These are phyloP conservation scores for Ulota crispa DNA, from an alignment of 225 moss, liverwort and hornwort species.

Conservation along the genomic window DNA sequence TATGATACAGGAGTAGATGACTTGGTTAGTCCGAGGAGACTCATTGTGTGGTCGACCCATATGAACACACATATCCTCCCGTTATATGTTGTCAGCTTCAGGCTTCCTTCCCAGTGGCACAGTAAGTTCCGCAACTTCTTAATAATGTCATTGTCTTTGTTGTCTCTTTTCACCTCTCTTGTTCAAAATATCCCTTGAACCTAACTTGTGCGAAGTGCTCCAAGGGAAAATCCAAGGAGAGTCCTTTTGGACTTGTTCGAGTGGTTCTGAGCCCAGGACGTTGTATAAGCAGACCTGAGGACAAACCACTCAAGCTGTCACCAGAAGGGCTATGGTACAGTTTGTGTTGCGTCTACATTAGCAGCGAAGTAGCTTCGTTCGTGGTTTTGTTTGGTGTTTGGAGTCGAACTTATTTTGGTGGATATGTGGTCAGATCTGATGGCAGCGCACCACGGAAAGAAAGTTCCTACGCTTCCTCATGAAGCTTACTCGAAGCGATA, in stretches of 20 bases:
- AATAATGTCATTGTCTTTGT: neutral
- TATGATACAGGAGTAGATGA: slow-evolving; percentile 65
- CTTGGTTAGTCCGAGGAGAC: slow-evolving; percentile 42
- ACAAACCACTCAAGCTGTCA: slow-evolving; percentile 48
- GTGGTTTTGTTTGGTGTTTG: neutral
- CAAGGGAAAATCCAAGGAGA: slow-evolving; percentile 40
- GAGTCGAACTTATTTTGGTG: slow-evolving; percentile 26
- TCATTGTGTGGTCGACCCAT: slow-evolving; percentile 63
- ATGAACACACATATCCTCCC: slow-evolving; percentile 68
- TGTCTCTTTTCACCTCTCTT: neutral
- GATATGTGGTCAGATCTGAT: slow-evolving; percentile 47
- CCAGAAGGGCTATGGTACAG: slow-evolving; percentile 51
- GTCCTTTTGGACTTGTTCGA: slow-evolving; percentile 47
- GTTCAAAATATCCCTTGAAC: slow-evolving; percentile 25
- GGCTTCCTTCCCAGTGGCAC: slow-evolving; percentile 53
- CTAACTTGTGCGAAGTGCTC: slow-evolving; percentile 52
- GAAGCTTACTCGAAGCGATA: slow-evolving; percentile 19
- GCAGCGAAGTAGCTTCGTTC: slow-evolving; percentile 33
- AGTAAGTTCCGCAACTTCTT: slow-evolving; percentile 42
- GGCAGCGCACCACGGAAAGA: slow-evolving; percentile 38
- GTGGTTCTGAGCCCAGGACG: slow-evolving; percentile 51
- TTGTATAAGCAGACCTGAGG: slow-evolving; percentile 51
- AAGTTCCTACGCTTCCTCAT: neutral
- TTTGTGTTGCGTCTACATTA: slow-evolving; percentile 44
- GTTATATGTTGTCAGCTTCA: slow-evolving; percentile 63